Evolutionary conservation across 139 green algal genomes (phyloP).

Genomic region (Ettlia oleoabundans): DNA sequence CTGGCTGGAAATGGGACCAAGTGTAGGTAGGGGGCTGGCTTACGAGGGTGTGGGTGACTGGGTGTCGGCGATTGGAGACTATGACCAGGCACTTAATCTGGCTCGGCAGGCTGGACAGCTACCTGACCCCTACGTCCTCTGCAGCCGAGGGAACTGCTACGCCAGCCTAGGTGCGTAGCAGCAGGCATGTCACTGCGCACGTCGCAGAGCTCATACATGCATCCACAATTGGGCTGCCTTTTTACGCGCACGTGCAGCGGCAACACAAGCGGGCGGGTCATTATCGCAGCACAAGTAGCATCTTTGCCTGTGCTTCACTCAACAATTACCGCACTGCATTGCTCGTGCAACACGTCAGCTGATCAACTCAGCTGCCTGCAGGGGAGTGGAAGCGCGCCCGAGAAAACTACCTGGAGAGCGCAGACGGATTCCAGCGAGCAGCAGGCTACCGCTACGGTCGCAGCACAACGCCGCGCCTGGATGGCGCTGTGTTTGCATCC

Average conservation of each 20-base stretch:
- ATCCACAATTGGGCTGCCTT: too few species aligned
- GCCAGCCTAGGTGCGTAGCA: slow-evolving; percentile 67
- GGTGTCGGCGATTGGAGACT: slow-evolving; percentile 71
- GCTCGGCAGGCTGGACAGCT: slow-evolving; percentile 37
- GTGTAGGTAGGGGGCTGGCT: slow-evolving; percentile 72
- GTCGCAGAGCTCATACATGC: too few species aligned
- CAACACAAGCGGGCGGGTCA: too few species aligned
- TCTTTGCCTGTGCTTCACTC: too few species aligned
- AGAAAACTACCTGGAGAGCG: slow-evolving; percentile 60
- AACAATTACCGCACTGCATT: not conserved
- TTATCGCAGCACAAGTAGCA: too few species aligned
- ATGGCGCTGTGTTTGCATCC: slow-evolving; percentile 66
- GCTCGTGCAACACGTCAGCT: too few species aligned
- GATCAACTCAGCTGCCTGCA: too few species aligned
- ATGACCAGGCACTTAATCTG: slow-evolving; percentile 56
- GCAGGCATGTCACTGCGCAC: too few species aligned
- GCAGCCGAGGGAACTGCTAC: slow-evolving; percentile 81
- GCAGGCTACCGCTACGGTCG: slow-evolving; percentile 59
- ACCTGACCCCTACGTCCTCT: slow-evolving; percentile 79
- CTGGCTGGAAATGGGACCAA: too few species aligned
- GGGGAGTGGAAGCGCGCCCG: slow-evolving; percentile 48
- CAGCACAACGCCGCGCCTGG: slow-evolving; percentile 64
- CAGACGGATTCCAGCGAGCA: slow-evolving; percentile 70
- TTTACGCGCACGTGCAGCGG: not conserved
- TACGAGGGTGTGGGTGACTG: slow-evolving; percentile 80